These are phyloP conservation scores for Tothia fuscella DNA, from an alignment of 2,329 filamentous ascomycete species.

Conservation along the genomic window DNA sequence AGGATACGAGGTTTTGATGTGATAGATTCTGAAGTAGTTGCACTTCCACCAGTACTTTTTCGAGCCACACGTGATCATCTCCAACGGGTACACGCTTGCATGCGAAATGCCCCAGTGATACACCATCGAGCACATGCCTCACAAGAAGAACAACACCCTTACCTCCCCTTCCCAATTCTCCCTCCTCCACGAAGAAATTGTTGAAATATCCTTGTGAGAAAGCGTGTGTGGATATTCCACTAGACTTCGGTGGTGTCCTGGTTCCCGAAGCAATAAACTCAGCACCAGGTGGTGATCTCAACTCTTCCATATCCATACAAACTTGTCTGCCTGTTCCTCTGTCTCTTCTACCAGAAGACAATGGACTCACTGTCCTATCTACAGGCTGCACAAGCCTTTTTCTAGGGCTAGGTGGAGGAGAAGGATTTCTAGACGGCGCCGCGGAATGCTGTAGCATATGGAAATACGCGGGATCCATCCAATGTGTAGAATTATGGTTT, in stretches of 20 bases:
- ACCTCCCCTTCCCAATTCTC: constrained; percentile 74
- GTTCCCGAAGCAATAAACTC: constrained; percentile 37
- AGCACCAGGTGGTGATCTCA: constrained; percentile 42
- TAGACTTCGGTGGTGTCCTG: constrained; percentile 26
- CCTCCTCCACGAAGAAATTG: constrained; percentile 83
- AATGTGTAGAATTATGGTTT: constrained; percentile 32
- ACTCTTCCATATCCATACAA: no score
- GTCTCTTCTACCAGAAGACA: no score
- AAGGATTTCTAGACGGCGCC: constrained; percentile 37
- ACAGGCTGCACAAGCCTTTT: constrained; percentile 28
- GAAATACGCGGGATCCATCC: constrained; percentile 74
- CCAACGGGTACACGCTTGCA: constrained; percentile 94
- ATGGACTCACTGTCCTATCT: constrained; percentile 12
- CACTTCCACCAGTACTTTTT: constrained; percentile 88
- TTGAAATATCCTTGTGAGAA: constrained; percentile 91
- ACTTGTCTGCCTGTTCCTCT: no score
- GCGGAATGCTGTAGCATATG: constrained; percentile 66
- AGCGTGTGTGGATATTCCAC: constrained; percentile 71
- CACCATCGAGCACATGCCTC: constrained; percentile 80
- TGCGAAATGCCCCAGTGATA: constrained; percentile 79
- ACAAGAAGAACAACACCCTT: constrained; percentile 95
- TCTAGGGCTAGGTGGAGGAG: constrained; percentile 37
- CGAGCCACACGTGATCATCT: constrained; percentile 87
- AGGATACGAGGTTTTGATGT: constrained; percentile 90
- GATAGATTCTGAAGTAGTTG: constrained; percentile 83